Percentiles rank a stretch among this genome's conserved stretches.
phyloP scores from a whole-genome alignment of 306 rosid genomes.

The Crataegus laevigata region DNA sequence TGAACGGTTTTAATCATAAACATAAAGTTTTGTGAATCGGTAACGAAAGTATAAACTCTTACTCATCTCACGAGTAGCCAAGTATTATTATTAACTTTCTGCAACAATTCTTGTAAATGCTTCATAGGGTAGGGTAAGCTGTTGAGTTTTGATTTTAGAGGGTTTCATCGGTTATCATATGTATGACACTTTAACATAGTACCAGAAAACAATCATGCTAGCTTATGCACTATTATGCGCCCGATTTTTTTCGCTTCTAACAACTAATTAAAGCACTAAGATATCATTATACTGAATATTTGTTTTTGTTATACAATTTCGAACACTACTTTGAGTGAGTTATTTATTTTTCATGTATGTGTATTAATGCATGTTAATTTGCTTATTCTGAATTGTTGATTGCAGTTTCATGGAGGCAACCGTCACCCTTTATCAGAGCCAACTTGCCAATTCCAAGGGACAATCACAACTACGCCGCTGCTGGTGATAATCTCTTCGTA shows the following conservation, averaged over 20 bases:
- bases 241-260: too few species aligned
- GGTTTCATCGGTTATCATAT: background rate
- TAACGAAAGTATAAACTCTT: too few species aligned
- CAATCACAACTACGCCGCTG: conserved; percentile 75
- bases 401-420: conserved; percentile 78
- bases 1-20: too few species aligned
- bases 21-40: too few species aligned
- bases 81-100: background rate
- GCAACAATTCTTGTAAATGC: background rate
- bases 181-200: too few species aligned
- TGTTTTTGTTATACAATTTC: background rate
- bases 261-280: background rate
- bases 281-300: background rate
- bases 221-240: too few species aligned
- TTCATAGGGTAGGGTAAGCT: background rate
- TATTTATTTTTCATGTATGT: background rate
- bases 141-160: background rate
- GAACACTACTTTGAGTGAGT: background rate
- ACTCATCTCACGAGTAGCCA: too few species aligned
- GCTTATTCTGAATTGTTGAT: conserved; percentile 21
- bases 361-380: conserved; percentile 5
- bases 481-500: conserved; percentile 76
- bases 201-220: too few species aligned
- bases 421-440: conserved; percentile 47
- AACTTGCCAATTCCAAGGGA: conserved; percentile 79